Evolutionary conservation across 2,329 filamentous ascomycete genomes (phyloP).

Genomic region (Pseudohalonectria lignicola): DNA sequence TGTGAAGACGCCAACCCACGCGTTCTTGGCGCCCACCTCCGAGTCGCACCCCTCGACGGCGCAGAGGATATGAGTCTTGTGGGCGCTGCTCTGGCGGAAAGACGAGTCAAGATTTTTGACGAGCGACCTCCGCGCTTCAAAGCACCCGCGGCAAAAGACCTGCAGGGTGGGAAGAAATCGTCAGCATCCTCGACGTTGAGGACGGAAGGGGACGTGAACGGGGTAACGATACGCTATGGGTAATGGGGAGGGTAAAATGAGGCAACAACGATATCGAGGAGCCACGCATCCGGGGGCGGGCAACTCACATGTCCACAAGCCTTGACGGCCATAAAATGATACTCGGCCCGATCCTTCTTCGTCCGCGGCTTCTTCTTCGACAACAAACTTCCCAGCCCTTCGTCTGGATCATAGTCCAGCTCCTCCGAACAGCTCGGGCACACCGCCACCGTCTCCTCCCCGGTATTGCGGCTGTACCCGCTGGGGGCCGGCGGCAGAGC

Average conservation of each 20-base stretch:
- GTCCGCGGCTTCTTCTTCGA: slow-evolving; percentile 28
- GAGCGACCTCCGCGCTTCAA: slow-evolving; percentile 35
- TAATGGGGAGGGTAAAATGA: too few relatives aligned
- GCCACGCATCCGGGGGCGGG: too few relatives aligned
- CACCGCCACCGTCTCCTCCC: slow-evolving; percentile 60
- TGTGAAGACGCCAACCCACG: slow-evolving; percentile 50
- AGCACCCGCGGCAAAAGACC: slow-evolving; percentile 55
- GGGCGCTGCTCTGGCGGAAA: slow-evolving; percentile 26
- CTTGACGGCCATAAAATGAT: slow-evolving; percentile 88
- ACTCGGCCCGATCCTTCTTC: slow-evolving; percentile 49
- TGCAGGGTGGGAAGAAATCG: slow-evolving; percentile 14
- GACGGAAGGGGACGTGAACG: too few relatives aligned
- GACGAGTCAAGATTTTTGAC: slow-evolving; percentile 8
- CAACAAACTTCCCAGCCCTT: slow-evolving; percentile 11
- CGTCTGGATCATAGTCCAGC: slow-evolving; percentile 57
- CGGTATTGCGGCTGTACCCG: slow-evolving; percentile 74
- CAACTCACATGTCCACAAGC: slow-evolving; percentile 78
- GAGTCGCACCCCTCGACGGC: slow-evolving; percentile 45
- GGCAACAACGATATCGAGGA: too few relatives aligned
- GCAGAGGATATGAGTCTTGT: slow-evolving; percentile 29
- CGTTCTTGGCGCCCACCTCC: slow-evolving; percentile 40
- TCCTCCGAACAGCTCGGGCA: slow-evolving; percentile 85
- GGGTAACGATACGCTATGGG: too few relatives aligned
- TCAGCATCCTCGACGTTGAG: too few relatives aligned
- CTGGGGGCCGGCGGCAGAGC: slow-evolving; percentile 49